Conservation (phyloP, 148 eudicot species). For the Dysphania ambrosioides region DNA sequence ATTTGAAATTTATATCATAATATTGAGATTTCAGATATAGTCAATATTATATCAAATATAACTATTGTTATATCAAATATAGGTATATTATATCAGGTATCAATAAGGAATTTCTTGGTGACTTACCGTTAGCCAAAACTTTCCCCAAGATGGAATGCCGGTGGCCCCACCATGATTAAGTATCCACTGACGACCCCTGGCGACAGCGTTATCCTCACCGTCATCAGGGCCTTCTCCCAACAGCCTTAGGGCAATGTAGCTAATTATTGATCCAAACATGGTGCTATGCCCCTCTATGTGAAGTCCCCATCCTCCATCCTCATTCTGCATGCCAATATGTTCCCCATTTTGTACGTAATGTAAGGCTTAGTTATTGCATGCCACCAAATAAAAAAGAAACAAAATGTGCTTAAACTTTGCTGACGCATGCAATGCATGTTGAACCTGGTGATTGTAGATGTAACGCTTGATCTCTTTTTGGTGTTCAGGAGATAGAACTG, state of each 20-base stretch:
- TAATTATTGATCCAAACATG: conserved; percentile 46
- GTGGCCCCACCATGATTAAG: conserved; percentile 53
- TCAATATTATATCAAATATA: too few species aligned
- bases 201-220: conserved; percentile 24
- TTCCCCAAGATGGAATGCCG: conserved; percentile 59
- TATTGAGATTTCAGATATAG: too few species aligned
- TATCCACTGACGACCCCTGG: conserved; percentile 48
- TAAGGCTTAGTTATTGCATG: background rate
- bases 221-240: conserved; percentile 51
- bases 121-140: conserved; percentile 58
- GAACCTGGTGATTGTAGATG: conserved; percentile 58
- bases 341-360: background rate
- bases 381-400: background rate
- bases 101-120: too few species aligned
- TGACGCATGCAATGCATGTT: too few species aligned
- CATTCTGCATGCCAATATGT: conserved; percentile 38
- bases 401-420: too few species aligned
- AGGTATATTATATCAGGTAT: too few species aligned
- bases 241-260: conserved; percentile 50
- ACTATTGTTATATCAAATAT: too few species aligned
- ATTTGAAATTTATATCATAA: too few species aligned
- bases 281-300: conserved; percentile 59
- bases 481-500: conserved; percentile 39
- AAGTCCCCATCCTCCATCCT: conserved; percentile 73
- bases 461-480: conserved; percentile 53